Base-by-base conservation (phyloP, 306 rosid species). In the Acacia acuminata region DNA sequence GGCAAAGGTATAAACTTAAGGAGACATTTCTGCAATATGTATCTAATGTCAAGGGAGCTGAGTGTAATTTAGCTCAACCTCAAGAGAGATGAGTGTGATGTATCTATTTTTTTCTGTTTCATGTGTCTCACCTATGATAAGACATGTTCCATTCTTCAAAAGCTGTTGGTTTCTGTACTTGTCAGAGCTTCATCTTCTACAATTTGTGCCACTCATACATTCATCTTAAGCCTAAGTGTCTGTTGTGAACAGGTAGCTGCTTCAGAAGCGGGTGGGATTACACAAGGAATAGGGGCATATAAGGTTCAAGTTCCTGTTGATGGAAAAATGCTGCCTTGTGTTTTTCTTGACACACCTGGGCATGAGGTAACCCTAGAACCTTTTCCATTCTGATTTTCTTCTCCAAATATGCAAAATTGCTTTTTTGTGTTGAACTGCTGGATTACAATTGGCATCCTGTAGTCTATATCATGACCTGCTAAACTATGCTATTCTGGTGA, bases 201-300 rank as follows among this genome's bases (percentile, higher is more conserved):
- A 42, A 38, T 60, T 42, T 76, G 47, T 80, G 27, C 76, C 55
- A 32, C 76, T 56, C 58, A 25, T 74, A 20, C 42, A 58, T 82
- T 77, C 83, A 74, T 25, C 65, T 55, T 66, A 80, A 53, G 76
- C 78, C 86, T 80, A 80, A 83, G 44, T 82, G 75, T 68, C 86
- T 64, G 73, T 71, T 82, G 53, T 85, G 82, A 48, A 88, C 90
- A 96, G 99, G 97, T 96, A 83, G 98, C 93, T 82, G 94, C 99
- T 79, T 94, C 98, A 14, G 99, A 96, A 89, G 99, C 99, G 64
- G 99, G 99, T 79, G 99, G 99, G 79, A 96, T 96, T 83, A 96
- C 99, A 30, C 98, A 96, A 86, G 99, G 99, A 84, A 96, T 96
- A 78, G 99, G 99, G 64, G 99, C 99, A 69, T 96, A 96, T 80